Conservation (phyloP, 805 yeast species). For the Saturnispora quitensis region DNA sequence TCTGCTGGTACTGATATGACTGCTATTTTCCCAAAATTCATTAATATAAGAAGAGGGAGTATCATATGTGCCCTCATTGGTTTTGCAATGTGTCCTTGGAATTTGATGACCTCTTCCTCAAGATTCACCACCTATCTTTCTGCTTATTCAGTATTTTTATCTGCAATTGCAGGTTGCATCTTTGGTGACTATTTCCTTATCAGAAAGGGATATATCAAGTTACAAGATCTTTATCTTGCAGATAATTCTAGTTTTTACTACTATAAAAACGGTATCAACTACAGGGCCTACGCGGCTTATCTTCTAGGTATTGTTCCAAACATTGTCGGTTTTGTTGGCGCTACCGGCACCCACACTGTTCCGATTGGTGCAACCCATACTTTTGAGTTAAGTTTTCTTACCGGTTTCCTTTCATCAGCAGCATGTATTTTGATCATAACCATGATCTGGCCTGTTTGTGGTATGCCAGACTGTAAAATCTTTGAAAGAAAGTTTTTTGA, state of each 20-base stretch:
- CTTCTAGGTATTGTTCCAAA: slow-evolving; percentile 14
- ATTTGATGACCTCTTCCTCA: slow-evolving; percentile 28
- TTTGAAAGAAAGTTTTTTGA: slow-evolving; percentile 55
- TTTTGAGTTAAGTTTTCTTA: slow-evolving; percentile 19
- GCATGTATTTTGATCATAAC: slow-evolving; percentile 45
- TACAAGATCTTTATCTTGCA: slow-evolving; percentile 11
- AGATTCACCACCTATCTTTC: slow-evolving; percentile 25
- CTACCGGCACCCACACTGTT: slow-evolving; percentile 11
- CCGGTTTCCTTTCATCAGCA: slow-evolving; percentile 59
- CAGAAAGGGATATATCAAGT: slow-evolving; percentile 30
- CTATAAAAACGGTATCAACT: slow-evolving; percentile 31
- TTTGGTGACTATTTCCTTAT: slow-evolving; percentile 33
- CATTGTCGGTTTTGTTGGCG: slow-evolving; percentile 22
- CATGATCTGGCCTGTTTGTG: slow-evolving; percentile 40
- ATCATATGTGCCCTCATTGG: slow-evolving; percentile 28
- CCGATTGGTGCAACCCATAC: slow-evolving; percentile 10
- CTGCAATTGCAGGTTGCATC: slow-evolving; percentile 32
- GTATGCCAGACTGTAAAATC: slow-evolving; percentile 31
- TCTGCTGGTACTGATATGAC: slow-evolving; percentile 45
- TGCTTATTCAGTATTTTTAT: slow-evolving; percentile 29
- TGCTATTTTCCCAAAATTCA: slow-evolving; percentile 36
- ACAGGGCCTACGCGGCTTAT: slow-evolving; percentile 16
- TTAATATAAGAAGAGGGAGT: slow-evolving; percentile 40
- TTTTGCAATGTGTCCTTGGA: slow-evolving; percentile 35
- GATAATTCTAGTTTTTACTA: slow-evolving; percentile 16